Conservation (phyloP, 306 rosid species). For the Elaeagnus macrophylla region DNA sequence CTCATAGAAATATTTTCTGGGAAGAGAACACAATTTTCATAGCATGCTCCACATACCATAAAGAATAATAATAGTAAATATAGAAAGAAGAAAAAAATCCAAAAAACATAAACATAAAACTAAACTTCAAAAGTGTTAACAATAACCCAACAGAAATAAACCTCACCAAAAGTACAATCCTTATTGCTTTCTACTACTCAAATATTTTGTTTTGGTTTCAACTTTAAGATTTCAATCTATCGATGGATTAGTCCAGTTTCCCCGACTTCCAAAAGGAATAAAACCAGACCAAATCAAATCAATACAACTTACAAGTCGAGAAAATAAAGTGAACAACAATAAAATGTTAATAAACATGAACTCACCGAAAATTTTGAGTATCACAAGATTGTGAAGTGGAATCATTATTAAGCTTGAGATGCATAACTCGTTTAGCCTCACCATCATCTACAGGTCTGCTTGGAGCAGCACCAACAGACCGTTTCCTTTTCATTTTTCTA, state of each 20-base stretch:
- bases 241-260: too few species aligned
- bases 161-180: too few species aligned
- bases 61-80: too few species aligned
- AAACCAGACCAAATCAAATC: neutral
- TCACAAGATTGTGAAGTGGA: constrained; percentile 40
- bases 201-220: too few species aligned
- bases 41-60: too few species aligned
- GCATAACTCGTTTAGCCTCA: constrained; percentile 49
- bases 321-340: neutral
- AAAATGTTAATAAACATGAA: constrained; percentile 16
- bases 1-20: neutral
- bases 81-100: too few species aligned
- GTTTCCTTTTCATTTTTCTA: constrained; percentile 67
- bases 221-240: too few species aligned
- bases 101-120: too few species aligned
- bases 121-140: too few species aligned
- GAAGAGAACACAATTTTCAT: too few species aligned
- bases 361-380: constrained; percentile 64
- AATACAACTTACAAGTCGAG: neutral
- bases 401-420: constrained; percentile 54
- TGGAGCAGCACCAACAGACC: constrained; percentile 48
- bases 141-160: too few species aligned
- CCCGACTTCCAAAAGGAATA: neutral
- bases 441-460: constrained; percentile 57
- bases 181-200: too few species aligned